Evolutionary conservation across 352 stramenopile species (phyloP), one percentile per base, ranked within the genome.

Genomic region (Lagenidium sp.): DNA sequence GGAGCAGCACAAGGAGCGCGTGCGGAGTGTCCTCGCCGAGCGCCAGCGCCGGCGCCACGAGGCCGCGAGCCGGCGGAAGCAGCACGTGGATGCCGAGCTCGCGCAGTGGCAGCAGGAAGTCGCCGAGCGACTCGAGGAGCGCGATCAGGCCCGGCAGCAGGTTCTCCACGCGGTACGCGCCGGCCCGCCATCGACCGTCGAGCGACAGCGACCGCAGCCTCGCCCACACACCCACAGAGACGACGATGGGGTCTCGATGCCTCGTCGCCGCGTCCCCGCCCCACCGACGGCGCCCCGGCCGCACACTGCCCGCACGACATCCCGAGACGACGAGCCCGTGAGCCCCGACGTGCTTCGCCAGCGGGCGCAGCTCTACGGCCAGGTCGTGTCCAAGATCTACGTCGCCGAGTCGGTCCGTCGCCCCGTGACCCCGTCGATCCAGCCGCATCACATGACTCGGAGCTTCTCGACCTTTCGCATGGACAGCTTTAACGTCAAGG

Each of bases 361-460:
- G 36, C 60, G 72, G 19, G 68, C 61, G 5, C 28, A 67, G 7
- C 39, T 78, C 15, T 85, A 85, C 20, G 72, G 72, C 1, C 62
- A 71, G 24, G 64, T 77, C 15, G 68, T 74, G 4, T 65, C 63
- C 0, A 77, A 71, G 42, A 62, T 69, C n/a, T 78, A 67, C 21
- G 26, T 56, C 0, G 57, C 57, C 1, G 60, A 65, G 22, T 34
- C 57, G 1, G 37, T 42, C 0, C 32, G 24, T 4, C 44, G 45
- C 6, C 3, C 20, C 8, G 6, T 30, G 23, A 28, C 41, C 28
- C 40, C 42, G 1, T 20, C 13, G 13, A 32, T 36, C 18, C 52
- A 52, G 41, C 57, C 35, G 16, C 61, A 41, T 41, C 48, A 49
- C 20, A 13, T 63, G 2, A 44, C 45, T 26, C 48, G 60, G 0